Evolutionary conservation across 164 flowering plant genomes (phyloP).

Genomic region (Vitis labrusca): DNA sequence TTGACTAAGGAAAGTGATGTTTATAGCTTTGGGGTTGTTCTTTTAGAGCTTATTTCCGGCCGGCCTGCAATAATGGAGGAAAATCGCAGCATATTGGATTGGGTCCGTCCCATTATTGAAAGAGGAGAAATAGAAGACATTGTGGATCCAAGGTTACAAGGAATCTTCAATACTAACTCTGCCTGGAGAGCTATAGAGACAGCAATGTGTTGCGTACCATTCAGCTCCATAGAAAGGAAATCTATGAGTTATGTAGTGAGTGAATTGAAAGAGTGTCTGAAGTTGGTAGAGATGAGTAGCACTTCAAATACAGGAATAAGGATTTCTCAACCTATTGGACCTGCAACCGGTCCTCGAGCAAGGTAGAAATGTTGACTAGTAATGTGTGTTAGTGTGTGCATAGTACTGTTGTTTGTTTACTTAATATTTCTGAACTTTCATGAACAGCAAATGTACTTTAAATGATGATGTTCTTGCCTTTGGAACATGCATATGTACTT

Average conservation of each 20-base stretch:
- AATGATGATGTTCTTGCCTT: too few species aligned
- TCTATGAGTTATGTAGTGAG: constrained; percentile 32
- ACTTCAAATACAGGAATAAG: too few species aligned
- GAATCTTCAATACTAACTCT: constrained; percentile 25
- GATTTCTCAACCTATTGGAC: too few species aligned
- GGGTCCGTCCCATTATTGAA: constrained; percentile 27
- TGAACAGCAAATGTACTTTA: too few species aligned
- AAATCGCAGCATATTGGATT: constrained; percentile 24
- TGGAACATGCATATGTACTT: too few species aligned
- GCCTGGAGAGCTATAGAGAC: constrained; percentile 42
- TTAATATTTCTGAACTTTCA: too few species aligned
- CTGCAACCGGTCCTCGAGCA: too few species aligned
- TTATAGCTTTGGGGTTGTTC: constrained; percentile 52
- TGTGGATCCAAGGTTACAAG: constrained; percentile 36
- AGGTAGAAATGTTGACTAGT: too few species aligned
- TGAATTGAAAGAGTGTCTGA: constrained; percentile 33
- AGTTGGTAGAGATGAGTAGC: neutral
- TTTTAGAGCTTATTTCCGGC: constrained; percentile 48
- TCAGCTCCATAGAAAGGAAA: constrained; percentile 25
- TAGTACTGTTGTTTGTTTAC: too few species aligned
- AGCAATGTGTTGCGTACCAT: constrained; percentile 36
- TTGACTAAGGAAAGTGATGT: constrained; percentile 43
- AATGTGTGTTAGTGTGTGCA: too few species aligned
- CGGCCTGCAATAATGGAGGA: constrained; percentile 20
- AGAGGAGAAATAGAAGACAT: constrained; percentile 34